Conservation (phyloP, 1,284 basidiomycete species). For the Gomphus bonarii region DNA sequence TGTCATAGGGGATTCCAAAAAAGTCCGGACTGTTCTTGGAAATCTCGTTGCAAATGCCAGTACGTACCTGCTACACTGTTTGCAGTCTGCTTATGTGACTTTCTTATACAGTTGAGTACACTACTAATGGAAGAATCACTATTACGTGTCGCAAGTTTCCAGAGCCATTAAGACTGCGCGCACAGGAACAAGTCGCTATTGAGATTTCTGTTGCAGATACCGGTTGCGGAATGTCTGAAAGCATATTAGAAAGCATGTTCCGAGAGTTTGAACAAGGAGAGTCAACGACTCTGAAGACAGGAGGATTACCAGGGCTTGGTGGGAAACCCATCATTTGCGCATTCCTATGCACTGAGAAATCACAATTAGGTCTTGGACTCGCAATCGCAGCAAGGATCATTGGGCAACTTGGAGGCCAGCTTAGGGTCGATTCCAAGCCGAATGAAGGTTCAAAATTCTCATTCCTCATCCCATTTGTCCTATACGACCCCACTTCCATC, state of each 20-base stretch:
- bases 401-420: slow-evolving; percentile 70
- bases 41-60: slow-evolving; percentile 78
- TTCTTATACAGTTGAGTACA: slow-evolving; percentile 58
- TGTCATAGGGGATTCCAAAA: slow-evolving; percentile 64
- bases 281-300: slow-evolving; percentile 31
- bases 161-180: slow-evolving; percentile 42
- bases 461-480: slow-evolving; percentile 53
- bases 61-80: slow-evolving; percentile 24
- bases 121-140: slow-evolving; percentile 51
- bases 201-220: slow-evolving; percentile 74
- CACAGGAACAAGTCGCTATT: slow-evolving; percentile 41
- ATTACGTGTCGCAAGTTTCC: slow-evolving; percentile 49
- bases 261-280: slow-evolving; percentile 83
- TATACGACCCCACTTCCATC: slow-evolving; percentile 18
- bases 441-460: slow-evolving; percentile 67
- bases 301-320: slow-evolving; percentile 41
- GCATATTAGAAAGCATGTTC: slow-evolving; percentile 76
- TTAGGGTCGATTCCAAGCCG: slow-evolving; percentile 69
- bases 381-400: slow-evolving; percentile 81
- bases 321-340: slow-evolving; percentile 13
- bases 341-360: not conserved
- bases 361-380: slow-evolving; percentile 51
- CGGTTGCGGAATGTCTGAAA: slow-evolving; percentile 64
- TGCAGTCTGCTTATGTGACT: not conserved
- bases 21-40: slow-evolving; percentile 74